Base-by-base conservation (phyloP, 306 rosid species). In the Crotalaria pallida region DNA sequence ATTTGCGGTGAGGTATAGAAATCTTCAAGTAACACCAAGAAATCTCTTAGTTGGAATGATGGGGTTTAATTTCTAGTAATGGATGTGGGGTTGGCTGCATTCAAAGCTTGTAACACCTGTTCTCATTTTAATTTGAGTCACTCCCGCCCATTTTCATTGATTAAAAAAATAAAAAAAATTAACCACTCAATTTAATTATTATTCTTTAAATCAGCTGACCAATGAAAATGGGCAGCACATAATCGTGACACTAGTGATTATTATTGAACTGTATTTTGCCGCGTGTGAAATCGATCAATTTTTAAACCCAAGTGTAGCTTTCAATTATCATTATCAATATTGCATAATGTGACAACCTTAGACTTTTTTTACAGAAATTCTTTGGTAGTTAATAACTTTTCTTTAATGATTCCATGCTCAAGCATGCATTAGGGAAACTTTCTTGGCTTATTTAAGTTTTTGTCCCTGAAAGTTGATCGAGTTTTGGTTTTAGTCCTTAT, bases 11-110 rank as follows among this genome's bases (percentile, higher is more conserved):
- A 91, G 74, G 80, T 81, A 76, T 55, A 58, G 81, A 59, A 96
- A 83, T 72, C 59, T 79, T 58, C 78, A 82, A 6, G 19, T 31
- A 27, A 74, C 91, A 5, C 86, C 91, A n/a, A 83, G 82, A 74
- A 86, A 94, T 51, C 65, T 94, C 73, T 12, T 94, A 36, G 79
- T 75, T 52, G 99, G 96, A 66, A 84, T 86, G 95, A 60, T 84
- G 77, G 96, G 97, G n/a, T n/a, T n/a, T n/a, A n/a, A 27, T 94
- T 91, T 83, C 95, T 94, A 64, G 87, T 85, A 5, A 87, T 91
- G 81, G 81, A 97, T 33, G 97, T 91, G 62, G 87, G 86, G 51
- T 80, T 94, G 83, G 89, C 92, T 65, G 97, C 97, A 81, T 68
- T 81, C 36, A 94, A 94, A 84, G 84, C 97, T 97, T 45, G 29